These are phyloP conservation scores for Luvunga scandens DNA, from an alignment of 345 rosid genomes.

Conservation along the genomic window DNA sequence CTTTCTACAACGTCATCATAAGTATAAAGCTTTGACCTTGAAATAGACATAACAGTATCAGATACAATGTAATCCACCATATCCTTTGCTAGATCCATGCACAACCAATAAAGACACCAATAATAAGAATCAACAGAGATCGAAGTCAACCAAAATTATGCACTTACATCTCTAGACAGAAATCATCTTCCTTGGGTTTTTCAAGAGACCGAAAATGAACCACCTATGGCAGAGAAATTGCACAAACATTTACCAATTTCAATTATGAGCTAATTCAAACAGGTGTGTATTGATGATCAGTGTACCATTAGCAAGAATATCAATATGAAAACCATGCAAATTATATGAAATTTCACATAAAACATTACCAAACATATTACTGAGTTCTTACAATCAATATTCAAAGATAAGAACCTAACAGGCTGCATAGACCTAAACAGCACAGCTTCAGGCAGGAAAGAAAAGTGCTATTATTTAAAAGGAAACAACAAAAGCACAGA, in stretches of 20 bases:
- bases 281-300: not conserved
- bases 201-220: conserved; percentile 88
- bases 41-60: conserved; percentile 18
- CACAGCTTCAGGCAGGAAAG: not conserved
- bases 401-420: not conserved
- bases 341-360: not conserved
- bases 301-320: not conserved
- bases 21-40: conserved; percentile 83
- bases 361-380: not conserved
- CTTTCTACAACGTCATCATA: conserved; percentile 92
- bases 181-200: conserved; percentile 87
- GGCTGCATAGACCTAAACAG: not conserved
- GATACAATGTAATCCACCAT: not conserved
- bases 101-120: not conserved
- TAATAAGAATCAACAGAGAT: not conserved
- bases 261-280: not conserved
- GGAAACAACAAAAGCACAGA: not conserved
- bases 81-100: not conserved
- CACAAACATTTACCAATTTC: not conserved
- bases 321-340: not conserved
- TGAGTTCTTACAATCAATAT: not conserved
- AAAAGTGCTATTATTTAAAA: not conserved
- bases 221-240: conserved; percentile 44
- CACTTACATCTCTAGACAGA: conserved; percentile 88
- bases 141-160: conserved; percentile 3